Evolutionary conservation across 140 eudicot genomes (phyloP).

Genomic region (Senecio squalidus): DNA sequence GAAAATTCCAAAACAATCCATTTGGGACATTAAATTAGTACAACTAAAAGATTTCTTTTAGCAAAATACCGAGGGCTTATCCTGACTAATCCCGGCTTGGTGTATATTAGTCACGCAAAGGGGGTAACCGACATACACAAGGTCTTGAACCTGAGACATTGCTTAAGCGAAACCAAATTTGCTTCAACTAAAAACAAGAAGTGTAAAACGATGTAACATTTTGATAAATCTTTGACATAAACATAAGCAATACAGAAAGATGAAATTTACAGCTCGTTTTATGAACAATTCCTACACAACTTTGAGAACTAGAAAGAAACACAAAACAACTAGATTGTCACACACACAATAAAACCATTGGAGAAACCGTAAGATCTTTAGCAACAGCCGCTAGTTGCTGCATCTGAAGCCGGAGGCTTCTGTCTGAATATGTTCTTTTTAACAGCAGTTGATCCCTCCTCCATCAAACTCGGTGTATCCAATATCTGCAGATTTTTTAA

Average conservation of each 20-base stretch:
- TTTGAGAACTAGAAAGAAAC: neutral
- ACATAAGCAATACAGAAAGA: slow-evolving; percentile 14
- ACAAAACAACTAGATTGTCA: neutral
- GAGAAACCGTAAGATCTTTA: slow-evolving; percentile 16
- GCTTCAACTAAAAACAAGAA: neutral
- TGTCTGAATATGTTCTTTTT: slow-evolving; percentile 69
- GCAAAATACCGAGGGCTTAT: no score
- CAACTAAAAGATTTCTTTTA: no score
- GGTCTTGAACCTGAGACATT: no score
- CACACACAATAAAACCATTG: neutral
- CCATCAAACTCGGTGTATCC: slow-evolving; percentile 74
- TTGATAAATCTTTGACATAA: neutral
- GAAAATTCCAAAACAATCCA: no score
- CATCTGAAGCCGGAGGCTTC: slow-evolving; percentile 50
- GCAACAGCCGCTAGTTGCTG: slow-evolving; percentile 60
- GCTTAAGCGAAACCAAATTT: neutral
- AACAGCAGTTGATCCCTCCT: slow-evolving; percentile 53
- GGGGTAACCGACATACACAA: no score
- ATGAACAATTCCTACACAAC: slow-evolving; percentile 29
- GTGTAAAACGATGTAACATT: no score
- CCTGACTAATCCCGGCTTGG: no score
- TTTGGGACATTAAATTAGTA: no score
- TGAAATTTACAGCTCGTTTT: slow-evolving; percentile 22
- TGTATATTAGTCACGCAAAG: no score
- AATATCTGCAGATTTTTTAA: slow-evolving; percentile 46